Evolutionary conservation across 148 eudicot genomes (phyloP).

Genomic region (Tetragonia tetragonoides): DNA sequence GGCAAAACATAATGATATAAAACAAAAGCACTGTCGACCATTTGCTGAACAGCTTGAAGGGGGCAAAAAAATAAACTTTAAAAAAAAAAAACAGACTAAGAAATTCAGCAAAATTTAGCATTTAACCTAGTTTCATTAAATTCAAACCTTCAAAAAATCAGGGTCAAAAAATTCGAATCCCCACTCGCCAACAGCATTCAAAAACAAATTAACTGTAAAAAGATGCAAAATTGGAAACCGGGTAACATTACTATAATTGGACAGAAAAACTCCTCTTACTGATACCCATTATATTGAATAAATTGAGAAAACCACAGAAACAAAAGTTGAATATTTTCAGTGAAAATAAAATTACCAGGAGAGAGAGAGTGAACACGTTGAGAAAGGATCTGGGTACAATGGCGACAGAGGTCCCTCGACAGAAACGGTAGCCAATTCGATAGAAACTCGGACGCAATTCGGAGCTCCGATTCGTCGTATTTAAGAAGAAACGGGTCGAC

Average conservation of each 20-base stretch:
- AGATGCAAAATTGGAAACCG: not conserved
- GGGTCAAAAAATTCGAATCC: not conserved
- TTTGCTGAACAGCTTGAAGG: too few relatives aligned
- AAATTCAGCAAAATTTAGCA: not conserved
- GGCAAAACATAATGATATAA: too few relatives aligned
- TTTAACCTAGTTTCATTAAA: not conserved
- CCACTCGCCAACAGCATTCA: not conserved
- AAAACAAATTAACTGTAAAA: not conserved
- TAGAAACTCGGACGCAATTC: conserved; percentile 76
- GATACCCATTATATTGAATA: not conserved
- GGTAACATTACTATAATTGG: not conserved
- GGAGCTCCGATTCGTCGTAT: conserved; percentile 51
- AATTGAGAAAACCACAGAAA: not conserved
- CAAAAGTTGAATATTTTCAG: not conserved
- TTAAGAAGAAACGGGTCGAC: conserved; percentile 56
- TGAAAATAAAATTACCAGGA: conserved; percentile 30
- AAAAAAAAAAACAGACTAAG: not conserved
- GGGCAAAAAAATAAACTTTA: too few relatives aligned
- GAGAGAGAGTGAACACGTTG: conserved; percentile 49
- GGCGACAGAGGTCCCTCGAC: conserved; percentile 54
- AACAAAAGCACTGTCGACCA: too few relatives aligned
- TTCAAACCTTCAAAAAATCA: not conserved
- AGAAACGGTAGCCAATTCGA: conserved; percentile 79
- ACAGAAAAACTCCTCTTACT: not conserved
- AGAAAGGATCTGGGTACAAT: conserved; percentile 49